These are phyloP conservation scores for Yamadazyma laniorum DNA, from an alignment of 805 yeast species.

Conservation along the genomic window DNA sequence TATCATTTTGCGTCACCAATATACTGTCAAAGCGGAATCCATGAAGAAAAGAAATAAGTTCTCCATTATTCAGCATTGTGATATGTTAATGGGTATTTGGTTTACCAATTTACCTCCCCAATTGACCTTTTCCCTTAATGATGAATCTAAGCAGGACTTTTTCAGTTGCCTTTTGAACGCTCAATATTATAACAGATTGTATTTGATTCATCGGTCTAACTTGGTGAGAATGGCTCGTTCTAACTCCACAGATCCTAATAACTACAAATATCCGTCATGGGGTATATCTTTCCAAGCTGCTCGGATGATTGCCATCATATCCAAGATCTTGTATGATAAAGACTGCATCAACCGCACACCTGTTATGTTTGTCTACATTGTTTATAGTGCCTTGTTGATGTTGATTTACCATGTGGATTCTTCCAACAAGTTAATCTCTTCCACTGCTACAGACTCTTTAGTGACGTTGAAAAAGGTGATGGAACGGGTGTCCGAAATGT, in stretches of 20 bases:
- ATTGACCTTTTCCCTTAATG: slow-evolving; percentile 60
- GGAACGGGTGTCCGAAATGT: slow-evolving; percentile 35
- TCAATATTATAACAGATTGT: slow-evolving; percentile 71
- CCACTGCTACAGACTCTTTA: slow-evolving; percentile 43
- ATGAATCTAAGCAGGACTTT: slow-evolving; percentile 51
- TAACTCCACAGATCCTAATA: slow-evolving; percentile 38
- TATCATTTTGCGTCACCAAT: slow-evolving; percentile 64
- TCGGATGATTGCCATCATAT: slow-evolving; percentile 65
- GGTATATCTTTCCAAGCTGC: slow-evolving; percentile 83
- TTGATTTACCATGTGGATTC: slow-evolving; percentile 66
- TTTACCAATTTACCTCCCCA: slow-evolving; percentile 62
- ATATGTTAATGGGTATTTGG: slow-evolving; percentile 76
- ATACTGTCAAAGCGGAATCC: slow-evolving; percentile 64
- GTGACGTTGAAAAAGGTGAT: slow-evolving; percentile 36
- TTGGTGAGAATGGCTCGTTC: slow-evolving; percentile 50
- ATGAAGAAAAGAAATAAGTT: slow-evolving; percentile 44
- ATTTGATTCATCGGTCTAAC: slow-evolving; percentile 69
- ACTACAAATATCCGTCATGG: slow-evolving; percentile 65
- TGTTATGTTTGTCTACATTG: slow-evolving; percentile 55
- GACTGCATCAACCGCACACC: slow-evolving; percentile 53
- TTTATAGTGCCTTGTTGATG: slow-evolving; percentile 65
- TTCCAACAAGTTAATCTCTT: slow-evolving; percentile 37
- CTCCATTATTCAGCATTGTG: slow-evolving; percentile 61
- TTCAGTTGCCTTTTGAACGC: slow-evolving; percentile 60
- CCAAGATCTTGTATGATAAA: slow-evolving; percentile 51